Base-by-base conservation (phyloP, 2,329 filamentous ascomycete species). In the Neonectria neomacrospora region DNA sequence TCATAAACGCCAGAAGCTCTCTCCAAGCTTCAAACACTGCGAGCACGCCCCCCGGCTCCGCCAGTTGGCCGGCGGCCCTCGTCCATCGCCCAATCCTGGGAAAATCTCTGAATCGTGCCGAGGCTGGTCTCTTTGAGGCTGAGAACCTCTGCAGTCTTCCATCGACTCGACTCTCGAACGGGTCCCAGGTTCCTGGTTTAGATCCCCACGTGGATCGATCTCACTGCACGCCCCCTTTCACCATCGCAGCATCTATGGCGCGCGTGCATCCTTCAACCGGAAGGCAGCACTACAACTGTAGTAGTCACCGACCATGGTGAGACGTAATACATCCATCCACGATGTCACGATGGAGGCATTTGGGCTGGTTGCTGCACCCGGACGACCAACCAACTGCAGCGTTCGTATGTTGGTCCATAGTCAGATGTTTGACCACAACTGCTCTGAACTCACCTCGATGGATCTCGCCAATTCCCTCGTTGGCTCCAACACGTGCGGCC, bases 281-380 rank as follows among this genome's bases (percentile, higher is more conserved):
- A 41, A 52, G 42, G 8, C 45, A 37, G 14, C 14, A 16, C 12
- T 37, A 5, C 34, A 37, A 37, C 34, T 8, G 34, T 16, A n/a
- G 3, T 26, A 26, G 23, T 26, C 6, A 26, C 23, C 41, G 41
- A 37, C 57, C 57, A 48, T 51, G 14, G 47, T 45, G 53, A 60
- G 42, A 61, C 55, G 51, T 61, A 61, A 54, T 41, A 50, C 47
- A 22, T 58, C 54, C 60, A 63, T 56, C 52, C 20, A n/a, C 50
- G n/a, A 47, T 52, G 37, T 47, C 23, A 57, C 37, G 39, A n/a
- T n/a, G 42, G 34, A 34, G 51, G 58, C 51, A 45, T 51, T 42
- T 61, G 30, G 9, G 28, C 18, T 22, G 26, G 16, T 54, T 32
- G 8, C 48, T 5, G 44, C 26, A 54, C 3, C n/a, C 12, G 7